phyloP scores from a whole-genome alignment of 2,329 filamentous ascomycete genomes.

The Calonectria pauciramosa region DNA sequence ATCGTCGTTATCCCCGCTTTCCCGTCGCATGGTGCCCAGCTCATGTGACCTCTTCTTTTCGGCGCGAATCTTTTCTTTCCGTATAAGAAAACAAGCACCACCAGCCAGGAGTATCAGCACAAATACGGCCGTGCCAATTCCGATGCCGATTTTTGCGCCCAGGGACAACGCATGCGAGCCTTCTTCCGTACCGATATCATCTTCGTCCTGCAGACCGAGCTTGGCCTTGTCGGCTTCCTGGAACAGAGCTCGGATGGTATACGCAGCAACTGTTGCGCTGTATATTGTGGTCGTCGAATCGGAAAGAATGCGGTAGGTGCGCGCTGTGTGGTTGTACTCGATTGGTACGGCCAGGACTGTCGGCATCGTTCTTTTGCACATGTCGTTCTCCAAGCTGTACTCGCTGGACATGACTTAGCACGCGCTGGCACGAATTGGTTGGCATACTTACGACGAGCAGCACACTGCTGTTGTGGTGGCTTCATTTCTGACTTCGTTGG shows the following conservation, averaged over 20 bases:
- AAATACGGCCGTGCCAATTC: conserved; percentile 49
- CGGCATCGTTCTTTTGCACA: conserved; percentile 52
- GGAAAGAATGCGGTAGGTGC: conserved; percentile 52
- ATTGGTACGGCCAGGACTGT: conserved; percentile 55
- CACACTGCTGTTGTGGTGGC: conserved; percentile 57
- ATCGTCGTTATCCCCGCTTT: conserved; percentile 24
- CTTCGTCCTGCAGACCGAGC: conserved; percentile 51
- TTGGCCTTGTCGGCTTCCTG: conserved; percentile 51
- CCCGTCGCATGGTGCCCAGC: conserved; percentile 39
- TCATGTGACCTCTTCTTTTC: conserved; percentile 41
- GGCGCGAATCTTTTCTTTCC: conserved; percentile 36
- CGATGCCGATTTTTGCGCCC: conserved; percentile 52
- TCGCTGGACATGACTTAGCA: conserved; percentile 46
- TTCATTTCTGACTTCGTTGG: conserved; percentile 42
- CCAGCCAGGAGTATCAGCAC: conserved; percentile 47
- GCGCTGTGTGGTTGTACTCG: conserved; percentile 52
- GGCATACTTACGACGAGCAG: conserved; percentile 55
- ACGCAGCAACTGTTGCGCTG: conserved; percentile 54
- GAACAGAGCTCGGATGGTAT: conserved; percentile 55
- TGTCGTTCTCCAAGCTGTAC: conserved; percentile 50
- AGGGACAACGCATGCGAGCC: conserved; percentile 42
- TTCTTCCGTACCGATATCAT: conserved; percentile 44
- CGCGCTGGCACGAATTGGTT: neutral
- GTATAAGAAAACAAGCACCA: conserved; percentile 44
- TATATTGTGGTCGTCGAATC: conserved; percentile 54